Conservation (phyloP, 192 early-diverging fungal species). For the Backusella tuberculispora region DNA sequence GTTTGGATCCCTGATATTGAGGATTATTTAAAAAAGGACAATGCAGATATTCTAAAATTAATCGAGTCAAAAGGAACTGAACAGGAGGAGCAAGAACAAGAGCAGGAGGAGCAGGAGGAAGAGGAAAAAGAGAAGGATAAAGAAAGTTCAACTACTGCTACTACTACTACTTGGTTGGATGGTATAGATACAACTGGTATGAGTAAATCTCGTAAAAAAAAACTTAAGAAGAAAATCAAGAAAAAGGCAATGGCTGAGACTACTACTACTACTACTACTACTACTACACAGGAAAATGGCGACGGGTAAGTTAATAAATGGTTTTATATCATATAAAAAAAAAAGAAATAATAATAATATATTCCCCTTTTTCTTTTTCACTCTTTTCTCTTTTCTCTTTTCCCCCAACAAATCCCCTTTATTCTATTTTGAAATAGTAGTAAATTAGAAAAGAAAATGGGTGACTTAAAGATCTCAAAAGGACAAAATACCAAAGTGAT, state of each 20-base stretch:
- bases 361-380: not conserved
- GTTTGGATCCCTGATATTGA: constrained; percentile 88
- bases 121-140: not conserved
- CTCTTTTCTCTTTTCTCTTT: not conserved
- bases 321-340: too few species aligned
- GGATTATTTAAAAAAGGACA: constrained; percentile 38
- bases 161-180: constrained; percentile 16
- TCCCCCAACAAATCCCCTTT: not conserved
- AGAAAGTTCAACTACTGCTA: not conserved
- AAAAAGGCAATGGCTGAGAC: constrained; percentile 30
- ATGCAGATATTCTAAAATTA: constrained; percentile 29
- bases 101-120: not conserved
- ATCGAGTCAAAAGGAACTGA: not conserved
- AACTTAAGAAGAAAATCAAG: constrained; percentile 51
- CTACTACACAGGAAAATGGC: not conserved
- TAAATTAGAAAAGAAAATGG: constrained; percentile 8
- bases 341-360: too few species aligned
- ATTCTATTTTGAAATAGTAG: not conserved
- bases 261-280: not conserved
- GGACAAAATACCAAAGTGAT: constrained; percentile 6
- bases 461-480: constrained; percentile 1
- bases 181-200: constrained; percentile 26
- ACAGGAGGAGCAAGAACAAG: not conserved
- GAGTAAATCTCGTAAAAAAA: constrained; percentile 59
- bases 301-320: not conserved